A percentile compares a stretch with the other conserved stretches of the same genome.
Evolutionary conservation across 164 flowering plant genomes (phyloP).

Genomic region (Akebia trifoliata): DNA sequence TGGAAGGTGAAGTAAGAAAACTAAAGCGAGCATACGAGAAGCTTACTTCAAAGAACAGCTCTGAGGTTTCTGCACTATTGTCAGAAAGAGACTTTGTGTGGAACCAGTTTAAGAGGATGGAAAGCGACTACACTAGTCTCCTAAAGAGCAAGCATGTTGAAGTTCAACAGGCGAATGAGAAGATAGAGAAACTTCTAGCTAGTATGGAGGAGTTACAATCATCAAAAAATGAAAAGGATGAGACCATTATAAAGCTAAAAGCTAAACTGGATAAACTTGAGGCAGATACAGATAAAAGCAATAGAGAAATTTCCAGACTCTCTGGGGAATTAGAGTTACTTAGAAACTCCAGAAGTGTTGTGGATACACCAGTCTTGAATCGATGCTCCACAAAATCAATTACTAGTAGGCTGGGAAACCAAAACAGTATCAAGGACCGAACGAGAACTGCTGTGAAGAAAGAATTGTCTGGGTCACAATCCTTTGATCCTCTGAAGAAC

Average conservation of each 20-base stretch:
- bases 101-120: constrained; percentile 67
- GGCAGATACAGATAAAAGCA: constrained; percentile 27
- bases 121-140: constrained; percentile 36
- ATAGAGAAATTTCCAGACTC: constrained; percentile 43
- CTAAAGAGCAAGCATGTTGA: constrained; percentile 38
- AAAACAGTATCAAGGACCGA: constrained; percentile 8
- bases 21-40: constrained; percentile 46
- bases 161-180: constrained; percentile 47
- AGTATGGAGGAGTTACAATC: constrained; percentile 50
- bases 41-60: constrained; percentile 37
- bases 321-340: constrained; percentile 41
- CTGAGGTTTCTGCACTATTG: constrained; percentile 60
- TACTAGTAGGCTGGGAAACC: constrained; percentile 11
- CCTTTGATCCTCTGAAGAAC: constrained; percentile 7
- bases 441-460: constrained; percentile 25
- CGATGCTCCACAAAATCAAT: constrained; percentile 24
- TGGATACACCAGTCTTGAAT: constrained; percentile 36
- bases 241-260: constrained; percentile 31
- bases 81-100: constrained; percentile 68
- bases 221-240: constrained; percentile 52
- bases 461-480: constrained; percentile 24
- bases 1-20: constrained; percentile 43
- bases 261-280: constrained; percentile 42
- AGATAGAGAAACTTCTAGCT: constrained; percentile 37
- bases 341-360: constrained; percentile 29